phyloP scores from a whole-genome alignment of 1,284 basidiomycete genomes.

The Trametes hirsuta region DNA sequence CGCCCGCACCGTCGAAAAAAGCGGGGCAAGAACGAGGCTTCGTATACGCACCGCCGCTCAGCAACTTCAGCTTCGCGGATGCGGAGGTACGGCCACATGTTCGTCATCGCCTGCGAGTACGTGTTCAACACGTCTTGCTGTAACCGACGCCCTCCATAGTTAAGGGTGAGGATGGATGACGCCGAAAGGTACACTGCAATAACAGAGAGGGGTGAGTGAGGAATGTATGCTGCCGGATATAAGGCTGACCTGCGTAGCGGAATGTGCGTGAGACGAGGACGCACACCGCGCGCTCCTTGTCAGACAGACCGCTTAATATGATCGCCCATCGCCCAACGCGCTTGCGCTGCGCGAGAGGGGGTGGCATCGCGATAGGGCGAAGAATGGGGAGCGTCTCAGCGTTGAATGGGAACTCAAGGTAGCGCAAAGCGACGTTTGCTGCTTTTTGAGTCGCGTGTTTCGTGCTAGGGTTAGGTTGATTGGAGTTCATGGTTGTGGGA shows the following conservation, averaged over 20 bases:
- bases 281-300: slow-evolving; percentile 47
- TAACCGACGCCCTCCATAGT: slow-evolving; percentile 54
- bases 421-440: slow-evolving; percentile 9
- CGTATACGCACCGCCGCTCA: slow-evolving; percentile 42
- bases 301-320: slow-evolving; percentile 52
- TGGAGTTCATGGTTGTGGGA: not conserved
- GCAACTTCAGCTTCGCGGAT: slow-evolving; percentile 48
- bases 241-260: slow-evolving; percentile 61
- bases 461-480: not conserved
- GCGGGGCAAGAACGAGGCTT: slow-evolving; percentile 51
- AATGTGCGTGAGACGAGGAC: slow-evolving; percentile 58
- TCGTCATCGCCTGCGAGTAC: slow-evolving; percentile 50
- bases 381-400: slow-evolving; percentile 33
- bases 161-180: slow-evolving; percentile 43
- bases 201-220: not conserved
- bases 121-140: slow-evolving; percentile 37
- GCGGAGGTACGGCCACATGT: slow-evolving; percentile 72
- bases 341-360: slow-evolving; percentile 58
- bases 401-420: slow-evolving; percentile 39
- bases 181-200: slow-evolving; percentile 65
- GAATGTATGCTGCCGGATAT: not conserved
- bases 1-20: slow-evolving; percentile 30
- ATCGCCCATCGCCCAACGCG: slow-evolving; percentile 55
- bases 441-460: not conserved
- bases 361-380: slow-evolving; percentile 54